Conservation (phyloP, 2,329 filamentous ascomycete species). For the Xylaria sp. region DNA sequence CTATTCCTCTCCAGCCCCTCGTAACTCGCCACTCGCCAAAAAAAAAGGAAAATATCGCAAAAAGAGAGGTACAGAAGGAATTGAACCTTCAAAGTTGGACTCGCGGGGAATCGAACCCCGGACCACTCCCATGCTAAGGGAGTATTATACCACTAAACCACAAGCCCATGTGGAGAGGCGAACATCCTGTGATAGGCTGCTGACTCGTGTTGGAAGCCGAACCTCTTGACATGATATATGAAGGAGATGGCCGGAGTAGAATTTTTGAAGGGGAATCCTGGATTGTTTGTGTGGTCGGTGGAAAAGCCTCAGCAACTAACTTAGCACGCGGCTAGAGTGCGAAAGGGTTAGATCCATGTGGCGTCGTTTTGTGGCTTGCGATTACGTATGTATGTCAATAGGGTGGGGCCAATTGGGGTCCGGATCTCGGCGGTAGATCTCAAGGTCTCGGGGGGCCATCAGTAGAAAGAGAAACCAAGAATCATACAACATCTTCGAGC, state of each 20-base stretch:
- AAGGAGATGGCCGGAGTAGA: neutral
- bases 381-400: neutral
- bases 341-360: neutral
- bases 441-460: too few species aligned
- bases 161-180: slow-evolving; percentile 14
- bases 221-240: neutral
- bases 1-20: too few species aligned
- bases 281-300: neutral
- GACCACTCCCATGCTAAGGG: slow-evolving; percentile 26
- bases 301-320: neutral
- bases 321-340: neutral
- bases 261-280: neutral
- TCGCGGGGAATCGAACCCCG: slow-evolving; percentile 27
- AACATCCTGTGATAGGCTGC: neutral
- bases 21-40: too few species aligned
- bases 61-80: neutral
- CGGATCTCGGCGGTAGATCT: too few species aligned
- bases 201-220: neutral
- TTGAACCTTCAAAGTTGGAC: slow-evolving; percentile 14
- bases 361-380: neutral
- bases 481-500: neutral
- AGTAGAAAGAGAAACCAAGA: neutral
- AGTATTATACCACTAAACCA: slow-evolving; percentile 26
- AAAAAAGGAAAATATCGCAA: neutral
- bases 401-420: neutral